Conservation (phyloP, 1,139 yeast species). For the Taiozyma sp. region DNA sequence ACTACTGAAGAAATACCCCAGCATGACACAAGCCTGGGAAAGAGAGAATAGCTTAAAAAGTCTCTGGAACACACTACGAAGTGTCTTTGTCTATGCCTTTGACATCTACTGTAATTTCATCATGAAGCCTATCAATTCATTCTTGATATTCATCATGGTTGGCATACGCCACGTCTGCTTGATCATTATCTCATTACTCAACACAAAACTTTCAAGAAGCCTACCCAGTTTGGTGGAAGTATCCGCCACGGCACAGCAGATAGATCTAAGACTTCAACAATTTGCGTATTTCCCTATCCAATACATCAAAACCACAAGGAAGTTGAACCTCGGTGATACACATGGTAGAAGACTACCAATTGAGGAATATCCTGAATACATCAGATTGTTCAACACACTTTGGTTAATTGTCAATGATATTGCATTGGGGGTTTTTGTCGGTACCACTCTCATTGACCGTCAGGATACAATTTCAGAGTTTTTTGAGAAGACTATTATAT, state of each 20-base stretch:
- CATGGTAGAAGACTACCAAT: conserved; percentile 27
- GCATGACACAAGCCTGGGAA: conserved; percentile 13
- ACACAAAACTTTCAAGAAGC: conserved; percentile 26
- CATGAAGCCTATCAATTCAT: conserved; percentile 8
- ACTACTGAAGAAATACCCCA: conserved; percentile 12
- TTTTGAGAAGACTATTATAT: conserved; percentile 35
- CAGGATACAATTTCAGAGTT: conserved; percentile 30
- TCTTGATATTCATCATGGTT: conserved; percentile 15
- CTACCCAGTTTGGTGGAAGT: conserved; percentile 34
- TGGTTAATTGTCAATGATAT: conserved; percentile 88
- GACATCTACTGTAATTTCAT: conserved; percentile 1
- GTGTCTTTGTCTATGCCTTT: not conserved
- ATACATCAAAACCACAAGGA: conserved; percentile 46
- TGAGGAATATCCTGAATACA: conserved; percentile 60
- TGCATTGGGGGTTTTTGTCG: conserved; percentile 61
- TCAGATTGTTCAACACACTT: conserved; percentile 77
- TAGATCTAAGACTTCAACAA: conserved; percentile 75
- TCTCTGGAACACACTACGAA: not conserved
- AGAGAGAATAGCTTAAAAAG: not conserved
- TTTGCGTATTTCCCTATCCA: conserved; percentile 78
- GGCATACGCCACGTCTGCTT: conserved; percentile 29
- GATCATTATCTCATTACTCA: conserved; percentile 31
- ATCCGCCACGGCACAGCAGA: conserved; percentile 69
- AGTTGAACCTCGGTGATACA: conserved; percentile 23
- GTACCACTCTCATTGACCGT: conserved; percentile 45